phyloP scores from a whole-genome alignment of 306 rosid species.

The Abrus precatorius region DNA sequence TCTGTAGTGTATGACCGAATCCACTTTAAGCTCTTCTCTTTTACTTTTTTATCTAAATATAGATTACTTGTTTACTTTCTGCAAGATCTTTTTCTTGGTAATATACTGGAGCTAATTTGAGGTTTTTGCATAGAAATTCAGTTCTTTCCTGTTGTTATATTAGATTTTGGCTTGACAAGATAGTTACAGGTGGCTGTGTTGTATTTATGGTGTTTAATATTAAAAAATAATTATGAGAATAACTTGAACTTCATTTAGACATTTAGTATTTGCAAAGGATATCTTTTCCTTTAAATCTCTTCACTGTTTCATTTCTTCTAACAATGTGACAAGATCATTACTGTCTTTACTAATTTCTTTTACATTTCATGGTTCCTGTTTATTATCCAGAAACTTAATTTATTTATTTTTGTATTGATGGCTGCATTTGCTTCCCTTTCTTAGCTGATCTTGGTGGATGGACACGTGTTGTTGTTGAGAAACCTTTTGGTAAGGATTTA shows the following conservation, averaged over 20 bases:
- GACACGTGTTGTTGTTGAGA: conserved; percentile 93
- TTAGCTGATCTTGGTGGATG: conserved; percentile 88
- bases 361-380: conserved; percentile 35
- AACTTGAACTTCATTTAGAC: not conserved
- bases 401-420: conserved; percentile 29
- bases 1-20: not conserved
- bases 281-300: not conserved
- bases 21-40: not conserved
- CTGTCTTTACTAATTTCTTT: conserved; percentile 5
- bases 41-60: not conserved
- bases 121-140: not conserved
- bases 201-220: conserved; percentile 14
- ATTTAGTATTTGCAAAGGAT: not conserved
- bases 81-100: not conserved
- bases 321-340: not conserved
- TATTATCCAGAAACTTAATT: conserved; percentile 4
- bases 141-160: conserved; percentile 20
- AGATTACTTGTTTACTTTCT: not conserved
- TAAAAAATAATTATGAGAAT: conserved; percentile 8
- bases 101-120: conserved; percentile 18
- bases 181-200: not conserved
- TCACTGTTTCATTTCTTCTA: conserved; percentile 3
- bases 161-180: conserved; percentile 19
- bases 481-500: conserved; percentile 91
- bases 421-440: conserved; percentile 41